phyloP scores from a whole-genome alignment of 225 moss, liverwort and hornwort genomes.

The Sphagnum contortum region DNA sequence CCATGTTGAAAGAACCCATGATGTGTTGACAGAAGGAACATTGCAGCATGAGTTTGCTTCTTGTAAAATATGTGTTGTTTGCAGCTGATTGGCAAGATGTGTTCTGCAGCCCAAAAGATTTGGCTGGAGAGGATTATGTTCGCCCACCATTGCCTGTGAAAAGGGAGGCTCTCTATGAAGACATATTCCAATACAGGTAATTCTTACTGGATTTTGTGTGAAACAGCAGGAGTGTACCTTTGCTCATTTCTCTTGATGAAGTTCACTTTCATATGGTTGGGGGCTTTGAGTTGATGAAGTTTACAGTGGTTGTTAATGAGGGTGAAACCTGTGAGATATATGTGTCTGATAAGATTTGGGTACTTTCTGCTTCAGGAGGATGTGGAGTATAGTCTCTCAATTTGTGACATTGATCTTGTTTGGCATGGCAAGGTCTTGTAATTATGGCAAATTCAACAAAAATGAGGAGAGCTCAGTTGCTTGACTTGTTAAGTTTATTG shows the following conservation, averaged over 20 bases:
- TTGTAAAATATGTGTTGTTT: conserved; percentile 7
- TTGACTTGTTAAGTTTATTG: no score
- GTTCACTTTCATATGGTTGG: no score
- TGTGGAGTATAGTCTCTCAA: no score
- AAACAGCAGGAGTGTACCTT: background rate
- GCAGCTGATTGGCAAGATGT: background rate
- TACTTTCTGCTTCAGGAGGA: no score
- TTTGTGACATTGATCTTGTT: no score
- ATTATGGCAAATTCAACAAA: no score
- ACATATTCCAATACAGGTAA: conserved; percentile 71
- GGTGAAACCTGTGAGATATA: no score
- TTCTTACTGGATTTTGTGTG: background rate
- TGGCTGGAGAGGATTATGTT: conserved; percentile 63
- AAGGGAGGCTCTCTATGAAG: conserved; percentile 93
- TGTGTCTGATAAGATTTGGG: no score
- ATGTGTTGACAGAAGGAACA: background rate
- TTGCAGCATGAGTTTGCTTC: conserved; percentile 8
- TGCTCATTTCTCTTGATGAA: background rate
- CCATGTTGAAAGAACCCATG: background rate
- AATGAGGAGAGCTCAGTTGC: no score
- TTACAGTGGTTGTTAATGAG: no score
- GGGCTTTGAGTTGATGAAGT: no score
- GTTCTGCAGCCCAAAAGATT: conserved; percentile 24
- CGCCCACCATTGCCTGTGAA: conserved; percentile 90
- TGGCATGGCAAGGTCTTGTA: no score